phyloP scores from a whole-genome alignment of 768 basidiomycete genomes.

The Russula ochroleuca region DNA sequence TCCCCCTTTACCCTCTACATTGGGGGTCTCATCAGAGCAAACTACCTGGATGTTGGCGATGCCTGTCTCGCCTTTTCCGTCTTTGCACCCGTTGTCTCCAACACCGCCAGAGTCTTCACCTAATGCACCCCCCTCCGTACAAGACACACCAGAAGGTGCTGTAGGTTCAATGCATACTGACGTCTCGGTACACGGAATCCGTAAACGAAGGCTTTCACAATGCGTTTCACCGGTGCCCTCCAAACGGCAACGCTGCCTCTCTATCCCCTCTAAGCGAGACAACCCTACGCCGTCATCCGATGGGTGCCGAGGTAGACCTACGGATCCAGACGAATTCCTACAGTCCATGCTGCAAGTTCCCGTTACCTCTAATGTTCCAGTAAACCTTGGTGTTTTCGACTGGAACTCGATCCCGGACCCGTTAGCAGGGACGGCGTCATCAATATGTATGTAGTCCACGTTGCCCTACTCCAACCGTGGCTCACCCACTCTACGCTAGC shows the following conservation, averaged over 20 bases:
- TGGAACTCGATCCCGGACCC: slow-evolving; percentile 4
- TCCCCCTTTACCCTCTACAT: background rate
- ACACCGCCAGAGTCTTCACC: background rate
- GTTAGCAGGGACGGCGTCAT: no score
- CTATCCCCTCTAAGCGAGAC: no score
- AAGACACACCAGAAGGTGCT: background rate
- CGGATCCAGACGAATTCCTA: background rate
- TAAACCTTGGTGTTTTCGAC: background rate
- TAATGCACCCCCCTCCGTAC: background rate
- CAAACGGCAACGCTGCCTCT: background rate
- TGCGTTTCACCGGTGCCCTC: background rate
- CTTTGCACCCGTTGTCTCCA: background rate
- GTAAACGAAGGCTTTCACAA: slow-evolving; percentile 3
- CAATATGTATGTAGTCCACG: background rate
- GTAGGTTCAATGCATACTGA: no score
- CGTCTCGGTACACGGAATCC: background rate
- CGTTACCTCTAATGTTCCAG: background rate
- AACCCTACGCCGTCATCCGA: background rate
- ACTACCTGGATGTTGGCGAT: no score
- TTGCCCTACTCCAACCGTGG: background rate
- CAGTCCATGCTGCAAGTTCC: background rate
- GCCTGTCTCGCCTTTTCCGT: background rate
- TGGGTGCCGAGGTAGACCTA: background rate
- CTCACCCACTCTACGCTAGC: background rate
- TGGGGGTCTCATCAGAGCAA: background rate